phyloP scores from a whole-genome alignment of 768 basidiomycete genomes.

The Xerocomus brunneocitrinus region DNA sequence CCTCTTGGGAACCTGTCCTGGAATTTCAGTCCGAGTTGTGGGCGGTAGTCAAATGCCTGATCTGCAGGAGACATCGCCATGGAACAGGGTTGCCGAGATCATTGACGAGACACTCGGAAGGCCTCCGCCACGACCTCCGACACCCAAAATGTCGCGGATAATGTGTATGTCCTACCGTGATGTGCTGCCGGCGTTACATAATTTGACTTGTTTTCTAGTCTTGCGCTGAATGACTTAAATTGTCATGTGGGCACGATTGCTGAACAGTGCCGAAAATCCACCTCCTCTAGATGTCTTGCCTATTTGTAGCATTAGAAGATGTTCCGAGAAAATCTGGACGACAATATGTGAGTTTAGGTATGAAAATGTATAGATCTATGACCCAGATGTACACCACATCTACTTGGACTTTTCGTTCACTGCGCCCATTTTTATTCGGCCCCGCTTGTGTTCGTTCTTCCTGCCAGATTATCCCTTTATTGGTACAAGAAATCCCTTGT shows the following conservation, averaged over 20 bases:
- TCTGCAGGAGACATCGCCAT: constrained; percentile 15
- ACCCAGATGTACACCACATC: neutral
- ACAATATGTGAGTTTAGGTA: neutral
- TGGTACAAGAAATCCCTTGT: too few relatives aligned
- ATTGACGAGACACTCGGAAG: constrained; percentile 15
- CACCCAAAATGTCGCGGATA: constrained; percentile 6
- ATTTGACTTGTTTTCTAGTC: neutral
- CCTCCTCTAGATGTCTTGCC: neutral
- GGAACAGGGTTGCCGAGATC: constrained; percentile 19
- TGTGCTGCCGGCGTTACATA: neutral
- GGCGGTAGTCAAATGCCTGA: constrained; percentile 5
- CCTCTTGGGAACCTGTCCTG: constrained; percentile 7
- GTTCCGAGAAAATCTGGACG: neutral
- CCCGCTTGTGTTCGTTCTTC: neutral
- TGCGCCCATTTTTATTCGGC: neutral
- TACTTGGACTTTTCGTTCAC: neutral
- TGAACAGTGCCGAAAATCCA: neutral
- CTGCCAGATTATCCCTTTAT: too few relatives aligned
- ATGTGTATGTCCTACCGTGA: constrained; percentile 13
- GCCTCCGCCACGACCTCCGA: constrained; percentile 2
- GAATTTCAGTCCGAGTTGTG: constrained; percentile 1
- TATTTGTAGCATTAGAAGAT: neutral
- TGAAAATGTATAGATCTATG: neutral
- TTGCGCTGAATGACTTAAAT: constrained; percentile 2
- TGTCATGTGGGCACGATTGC: neutral